phyloP scores from a whole-genome alignment of 805 yeast species.

The Candida schatavii region DNA sequence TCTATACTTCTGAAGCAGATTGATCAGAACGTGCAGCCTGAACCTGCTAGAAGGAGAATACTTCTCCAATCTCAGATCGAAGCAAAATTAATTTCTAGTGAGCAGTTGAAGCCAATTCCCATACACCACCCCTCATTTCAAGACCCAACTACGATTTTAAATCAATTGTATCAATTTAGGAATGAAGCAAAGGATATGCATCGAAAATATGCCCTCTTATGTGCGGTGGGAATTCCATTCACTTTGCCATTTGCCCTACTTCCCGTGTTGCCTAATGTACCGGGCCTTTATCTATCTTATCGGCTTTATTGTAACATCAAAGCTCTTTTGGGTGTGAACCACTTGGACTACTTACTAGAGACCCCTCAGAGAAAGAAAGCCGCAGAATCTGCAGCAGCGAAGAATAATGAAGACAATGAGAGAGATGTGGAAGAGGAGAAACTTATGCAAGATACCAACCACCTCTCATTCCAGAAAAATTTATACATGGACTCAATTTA shows the following conservation, averaged over 20 bases:
- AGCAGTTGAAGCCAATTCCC: constrained; percentile 38
- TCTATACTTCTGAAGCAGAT: not conserved
- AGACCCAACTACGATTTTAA: constrained; percentile 25
- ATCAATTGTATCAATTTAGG: constrained; percentile 44
- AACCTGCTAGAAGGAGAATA: constrained; percentile 6
- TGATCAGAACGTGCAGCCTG: not conserved
- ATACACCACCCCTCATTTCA: constrained; percentile 39
- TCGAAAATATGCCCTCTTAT: constrained; percentile 48
- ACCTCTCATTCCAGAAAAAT: constrained; percentile 17
- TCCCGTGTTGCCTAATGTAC: constrained; percentile 89
- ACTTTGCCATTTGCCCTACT: constrained; percentile 76
- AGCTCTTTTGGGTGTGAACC: constrained; percentile 72
- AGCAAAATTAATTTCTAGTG: constrained; percentile 20
- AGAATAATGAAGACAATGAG: not conserved
- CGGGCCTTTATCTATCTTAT: constrained; percentile 82
- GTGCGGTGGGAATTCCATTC: constrained; percentile 66
- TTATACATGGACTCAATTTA: constrained; percentile 18
- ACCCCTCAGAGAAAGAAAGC: constrained; percentile 8
- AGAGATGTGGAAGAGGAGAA: constrained; percentile 1
- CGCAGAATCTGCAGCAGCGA: not conserved
- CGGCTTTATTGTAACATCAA: constrained; percentile 82
- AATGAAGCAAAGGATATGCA: constrained; percentile 50
- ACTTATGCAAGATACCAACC: constrained; percentile 17
- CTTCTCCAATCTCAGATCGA: constrained; percentile 27
- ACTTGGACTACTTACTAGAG: constrained; percentile 56